Percentiles rank a stretch among this genome's conserved stretches.
Conservation (phyloP, 768 basidiomycete species). For the Tricholoma bakamatsutake region DNA sequence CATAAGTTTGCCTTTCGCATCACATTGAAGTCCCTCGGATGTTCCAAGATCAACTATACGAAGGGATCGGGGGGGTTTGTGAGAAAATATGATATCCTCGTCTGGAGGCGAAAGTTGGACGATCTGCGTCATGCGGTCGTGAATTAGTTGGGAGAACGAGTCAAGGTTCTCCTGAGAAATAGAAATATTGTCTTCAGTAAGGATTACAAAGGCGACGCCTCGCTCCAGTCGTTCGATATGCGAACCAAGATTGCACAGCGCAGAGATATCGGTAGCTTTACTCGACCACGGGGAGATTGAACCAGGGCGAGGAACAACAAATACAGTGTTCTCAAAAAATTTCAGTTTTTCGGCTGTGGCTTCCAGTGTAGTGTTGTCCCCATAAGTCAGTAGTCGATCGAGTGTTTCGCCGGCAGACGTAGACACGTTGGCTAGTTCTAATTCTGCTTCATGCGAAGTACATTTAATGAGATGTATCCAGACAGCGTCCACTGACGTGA, state of each 20-base stretch:
- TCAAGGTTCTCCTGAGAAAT: constrained; percentile 44
- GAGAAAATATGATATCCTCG: constrained; percentile 51
- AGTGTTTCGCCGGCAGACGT: constrained; percentile 51
- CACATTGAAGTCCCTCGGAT: constrained; percentile 32
- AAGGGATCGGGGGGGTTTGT: constrained; percentile 40
- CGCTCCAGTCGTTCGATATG: constrained; percentile 83
- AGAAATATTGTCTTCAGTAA: constrained; percentile 27
- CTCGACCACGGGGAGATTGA: constrained; percentile 99
- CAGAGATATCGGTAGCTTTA: constrained; percentile 95
- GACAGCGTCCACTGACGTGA: constrained; percentile 73
- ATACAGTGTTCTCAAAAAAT: constrained; percentile 43
- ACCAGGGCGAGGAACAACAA: constrained; percentile 78
- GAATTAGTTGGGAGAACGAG: constrained; percentile 63
- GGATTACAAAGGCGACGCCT: constrained; percentile 65
- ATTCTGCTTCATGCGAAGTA: constrained; percentile 36
- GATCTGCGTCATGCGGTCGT: constrained; percentile 97
- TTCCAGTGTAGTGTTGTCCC: constrained; percentile 59
- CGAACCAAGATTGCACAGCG: constrained; percentile 72
- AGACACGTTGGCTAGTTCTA: constrained; percentile 35
- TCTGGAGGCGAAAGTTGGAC: constrained; percentile 54
- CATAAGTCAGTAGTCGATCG: constrained; percentile 74
- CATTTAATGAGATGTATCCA: constrained; percentile 84
- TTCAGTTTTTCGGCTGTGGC: constrained; percentile 34
- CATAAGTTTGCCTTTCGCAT: constrained; percentile 56
- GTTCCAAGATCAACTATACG: constrained; percentile 27